phyloP scores from a whole-genome alignment of 2,329 filamentous ascomycete species.

The Aspergillus sp. region DNA sequence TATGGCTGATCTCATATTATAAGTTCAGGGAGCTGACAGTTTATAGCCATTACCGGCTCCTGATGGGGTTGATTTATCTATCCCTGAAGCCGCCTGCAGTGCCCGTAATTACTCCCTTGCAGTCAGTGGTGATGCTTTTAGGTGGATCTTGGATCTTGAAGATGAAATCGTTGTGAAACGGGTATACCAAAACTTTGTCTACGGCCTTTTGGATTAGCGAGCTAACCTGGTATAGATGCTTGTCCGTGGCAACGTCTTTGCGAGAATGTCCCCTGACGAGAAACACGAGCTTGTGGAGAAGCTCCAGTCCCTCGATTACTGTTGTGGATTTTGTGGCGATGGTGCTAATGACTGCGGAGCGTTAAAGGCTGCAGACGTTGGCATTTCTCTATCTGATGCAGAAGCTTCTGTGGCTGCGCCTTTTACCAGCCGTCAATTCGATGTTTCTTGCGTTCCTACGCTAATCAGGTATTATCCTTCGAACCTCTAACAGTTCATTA shows the following conservation, averaged over 20 bases:
- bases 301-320: conserved; percentile 93
- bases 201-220: background rate
- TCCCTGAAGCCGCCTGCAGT: conserved; percentile 83
- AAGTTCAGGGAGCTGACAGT: conserved; percentile 18
- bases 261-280: conserved; percentile 97
- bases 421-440: conserved; percentile 93
- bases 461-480: conserved; percentile 70
- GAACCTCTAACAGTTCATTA: background rate
- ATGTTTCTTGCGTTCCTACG: conserved; percentile 92
- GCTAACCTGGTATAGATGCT: conserved; percentile 67
- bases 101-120: conserved; percentile 86
- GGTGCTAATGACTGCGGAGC: conserved; percentile 98
- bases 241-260: conserved; percentile 88
- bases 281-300: conserved; percentile 98
- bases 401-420: conserved; percentile 98
- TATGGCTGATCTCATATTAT: conserved; percentile 39
- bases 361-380: conserved; percentile 94
- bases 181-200: conserved; percentile 48
- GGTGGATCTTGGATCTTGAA: conserved; percentile 93
- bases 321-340: conserved; percentile 93
- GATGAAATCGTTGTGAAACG: conserved; percentile 75
- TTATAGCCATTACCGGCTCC: conserved; percentile 72
- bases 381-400: conserved; percentile 94
- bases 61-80: conserved; percentile 74
- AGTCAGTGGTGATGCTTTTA: conserved; percentile 90